Base-by-base conservation (phyloP, 371 early-diverging fungal species). In the Funneliformis caledonium region DNA sequence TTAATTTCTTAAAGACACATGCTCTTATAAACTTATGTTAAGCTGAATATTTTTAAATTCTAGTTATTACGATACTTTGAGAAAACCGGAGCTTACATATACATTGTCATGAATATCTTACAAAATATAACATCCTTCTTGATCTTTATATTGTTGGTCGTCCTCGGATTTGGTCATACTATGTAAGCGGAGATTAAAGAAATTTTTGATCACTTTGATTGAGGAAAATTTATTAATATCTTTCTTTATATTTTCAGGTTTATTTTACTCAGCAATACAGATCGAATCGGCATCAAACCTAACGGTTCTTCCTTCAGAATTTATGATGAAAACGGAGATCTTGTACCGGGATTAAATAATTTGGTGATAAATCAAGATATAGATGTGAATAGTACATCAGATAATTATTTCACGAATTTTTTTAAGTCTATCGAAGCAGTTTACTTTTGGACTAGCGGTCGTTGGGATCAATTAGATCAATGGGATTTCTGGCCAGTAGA, bases 381-480 rank as follows among this genome's bases (percentile, higher is more conserved):
- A 31, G 6, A 72, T 26, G 8, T 47, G 22, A 5, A 22, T 0
- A 31, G 22, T 52, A 12, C 2, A 43, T 47, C 7, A 10, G 75
- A 75, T 42, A 75, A 75, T 75, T 75, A 11, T 75, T 75, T 16
- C 42, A 42, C 42, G 2, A 31, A 14, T 33, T 60, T 75, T 2
- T 1, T 12, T 11, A 26, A 56, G 60, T 75, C 76, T 2, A 2
- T 60, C 9, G 22, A 75, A 43, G 14, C 61, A 16, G 76, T 75
- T n/a, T 75, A 7, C 43, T 75, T 75, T 75, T 75, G 76, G 76
- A 60, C 43, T 6, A 37, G 42, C 43, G 76, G 76, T 33, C 26
- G 76, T 16, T 75, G 76, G 76, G 76, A 75, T 75, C 76, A 75
- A 60, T 60, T 75, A 42, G 76, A 61, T 2, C 61, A 61, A 75